phyloP scores from a whole-genome alignment of 2,329 filamentous ascomycete species.

The Coleophoma cylindrospora region DNA sequence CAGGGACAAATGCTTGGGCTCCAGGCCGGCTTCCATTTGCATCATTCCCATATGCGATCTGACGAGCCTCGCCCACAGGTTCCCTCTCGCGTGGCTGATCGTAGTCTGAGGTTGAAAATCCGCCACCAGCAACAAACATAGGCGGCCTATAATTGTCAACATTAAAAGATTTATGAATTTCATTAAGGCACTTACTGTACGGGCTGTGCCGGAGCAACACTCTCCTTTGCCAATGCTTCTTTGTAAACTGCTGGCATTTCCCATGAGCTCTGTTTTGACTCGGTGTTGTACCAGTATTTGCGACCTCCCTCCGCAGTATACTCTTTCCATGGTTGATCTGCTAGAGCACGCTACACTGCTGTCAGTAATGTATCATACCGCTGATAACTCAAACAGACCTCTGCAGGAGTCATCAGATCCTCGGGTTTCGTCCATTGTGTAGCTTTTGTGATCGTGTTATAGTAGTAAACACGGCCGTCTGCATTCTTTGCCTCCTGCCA shows the following conservation, averaged over 20 bases:
- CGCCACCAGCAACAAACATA: conserved; percentile 38
- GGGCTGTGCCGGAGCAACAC: conserved; percentile 32
- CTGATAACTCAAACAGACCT: conserved; percentile 36
- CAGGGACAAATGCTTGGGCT: conserved; percentile 56
- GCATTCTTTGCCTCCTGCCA: conserved; percentile 81
- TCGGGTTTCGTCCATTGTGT: conserved; percentile 95
- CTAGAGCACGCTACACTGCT: conserved; percentile 61
- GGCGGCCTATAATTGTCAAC: conserved; percentile 17
- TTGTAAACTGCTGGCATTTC: conserved; percentile 85
- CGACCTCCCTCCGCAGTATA: conserved; percentile 81
- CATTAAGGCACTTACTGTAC: conserved; percentile 35
- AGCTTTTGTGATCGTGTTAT: conserved; percentile 77
- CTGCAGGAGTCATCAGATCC: conserved; percentile 77
- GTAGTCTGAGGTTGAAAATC: conserved; percentile 26
- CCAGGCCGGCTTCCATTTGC: conserved; percentile 31
- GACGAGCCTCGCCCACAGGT: conserved; percentile 47
- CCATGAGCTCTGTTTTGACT: conserved; percentile 91
- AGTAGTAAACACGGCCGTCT: conserved; percentile 87
- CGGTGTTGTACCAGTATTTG: conserved; percentile 93
- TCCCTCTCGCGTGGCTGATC: conserved; percentile 31
- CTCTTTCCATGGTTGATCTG: conserved; percentile 87
- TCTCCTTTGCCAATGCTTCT: conserved; percentile 60
- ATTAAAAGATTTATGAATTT: not conserved
- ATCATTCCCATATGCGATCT: conserved; percentile 53
- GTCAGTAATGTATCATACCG: conserved; percentile 6